Percentiles rank a stretch among this genome's conserved stretches.
phyloP scores from a whole-genome alignment of 495 filamentous ascomycete species.

The Podospora pseudocomata region DNA sequence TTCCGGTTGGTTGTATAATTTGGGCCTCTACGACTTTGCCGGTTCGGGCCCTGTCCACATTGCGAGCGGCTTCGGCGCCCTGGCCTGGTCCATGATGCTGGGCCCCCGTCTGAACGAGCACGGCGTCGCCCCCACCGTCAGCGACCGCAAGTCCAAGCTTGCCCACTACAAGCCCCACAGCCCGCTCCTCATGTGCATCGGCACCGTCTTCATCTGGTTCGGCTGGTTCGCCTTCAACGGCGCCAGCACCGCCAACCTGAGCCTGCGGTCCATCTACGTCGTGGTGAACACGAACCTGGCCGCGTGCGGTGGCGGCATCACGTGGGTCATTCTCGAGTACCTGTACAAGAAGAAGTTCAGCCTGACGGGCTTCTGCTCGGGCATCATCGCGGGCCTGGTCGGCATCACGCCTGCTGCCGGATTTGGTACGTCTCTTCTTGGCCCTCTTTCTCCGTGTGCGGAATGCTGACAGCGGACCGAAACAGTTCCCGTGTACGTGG shows the following conservation, averaged over 20 bases:
- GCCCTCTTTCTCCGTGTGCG: background rate
- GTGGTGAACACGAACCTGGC: conserved; percentile 92
- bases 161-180: conserved; percentile 81
- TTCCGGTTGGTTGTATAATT: conserved; percentile 67
- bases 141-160: conserved; percentile 64
- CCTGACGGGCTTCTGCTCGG: conserved; percentile 95
- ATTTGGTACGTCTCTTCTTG: conserved; percentile 15
- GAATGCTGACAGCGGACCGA: conserved; percentile 45
- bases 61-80: conserved; percentile 69
- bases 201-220: conserved; percentile 93
- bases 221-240: conserved; percentile 98
- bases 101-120: conserved; percentile 39
- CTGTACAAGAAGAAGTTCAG: conserved; percentile 82
- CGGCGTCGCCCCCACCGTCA: background rate
- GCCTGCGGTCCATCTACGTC: conserved; percentile 83
- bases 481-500: conserved; percentile 69
- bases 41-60: conserved; percentile 88
- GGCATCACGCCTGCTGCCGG: conserved; percentile 82
- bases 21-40: conserved; percentile 80
- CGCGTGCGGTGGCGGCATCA: conserved; percentile 72
- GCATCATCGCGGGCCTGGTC: conserved; percentile 80
- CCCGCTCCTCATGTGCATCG: conserved; percentile 88
- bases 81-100: conserved; percentile 81
- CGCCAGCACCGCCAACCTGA: conserved; percentile 82
- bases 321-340: conserved; percentile 88